phyloP scores from a whole-genome alignment of 352 stramenopile genomes.

The Blastocystis sp. region DNA sequence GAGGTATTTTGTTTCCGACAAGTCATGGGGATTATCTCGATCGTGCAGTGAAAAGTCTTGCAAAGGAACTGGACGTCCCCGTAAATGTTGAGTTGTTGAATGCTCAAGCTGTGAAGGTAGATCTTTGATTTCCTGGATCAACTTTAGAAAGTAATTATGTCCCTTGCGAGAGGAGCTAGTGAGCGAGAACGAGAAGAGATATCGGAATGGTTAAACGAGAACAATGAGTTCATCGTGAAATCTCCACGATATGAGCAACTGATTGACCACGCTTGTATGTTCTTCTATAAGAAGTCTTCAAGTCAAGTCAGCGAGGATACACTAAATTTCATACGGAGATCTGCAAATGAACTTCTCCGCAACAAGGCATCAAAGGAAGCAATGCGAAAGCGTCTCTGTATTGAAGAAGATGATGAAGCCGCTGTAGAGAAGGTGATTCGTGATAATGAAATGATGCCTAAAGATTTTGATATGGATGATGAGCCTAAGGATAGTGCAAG shows the following conservation, averaged over 20 bases:
- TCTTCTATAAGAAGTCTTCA: conserved; percentile 57
- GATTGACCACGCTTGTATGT: conserved; percentile 51
- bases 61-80: conserved; percentile 56
- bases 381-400: conserved; percentile 51
- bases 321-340: conserved; percentile 41
- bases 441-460: conserved; percentile 24
- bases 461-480: conserved; percentile 46
- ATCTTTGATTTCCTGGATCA: background rate
- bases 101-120: conserved; percentile 46
- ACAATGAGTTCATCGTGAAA: conserved; percentile 58
- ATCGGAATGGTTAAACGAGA: conserved; percentile 48
- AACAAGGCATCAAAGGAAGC: conserved; percentile 62
- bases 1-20: conserved; percentile 30
- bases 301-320: conserved; percentile 56
- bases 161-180: background rate
- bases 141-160: conserved; percentile 62
- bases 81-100: conserved; percentile 54
- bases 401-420: conserved; percentile 9
- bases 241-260: conserved; percentile 48
- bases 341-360: conserved; percentile 51
- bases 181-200: conserved; percentile 48
- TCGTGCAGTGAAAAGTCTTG: conserved; percentile 56
- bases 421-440: conserved; percentile 40
- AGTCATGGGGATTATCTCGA: conserved; percentile 57
- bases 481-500: conserved; percentile 5